A percentile compares a stretch with the other conserved stretches of the same genome.
These are phyloP conservation scores for Cenchrus purpureus DNA, from an alignment of 176 grass and related monocot genomes.

Conservation along the genomic window DNA sequence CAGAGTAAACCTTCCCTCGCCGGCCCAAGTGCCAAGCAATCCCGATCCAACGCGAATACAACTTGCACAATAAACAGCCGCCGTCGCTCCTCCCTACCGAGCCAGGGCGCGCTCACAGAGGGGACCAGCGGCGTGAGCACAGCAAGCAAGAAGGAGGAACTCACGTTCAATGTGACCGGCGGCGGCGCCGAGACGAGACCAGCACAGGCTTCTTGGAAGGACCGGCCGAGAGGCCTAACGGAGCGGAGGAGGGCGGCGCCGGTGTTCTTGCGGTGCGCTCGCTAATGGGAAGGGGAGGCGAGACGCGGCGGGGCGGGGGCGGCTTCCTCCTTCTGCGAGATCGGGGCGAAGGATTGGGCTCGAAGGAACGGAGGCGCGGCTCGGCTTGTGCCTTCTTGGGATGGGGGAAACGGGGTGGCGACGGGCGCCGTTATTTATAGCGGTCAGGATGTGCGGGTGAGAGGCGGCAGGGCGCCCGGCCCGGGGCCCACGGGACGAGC, in stretches of 20 bases:
- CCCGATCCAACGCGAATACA: slow-evolving; percentile 4
- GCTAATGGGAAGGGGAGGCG: background rate
- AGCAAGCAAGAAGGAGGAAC: background rate
- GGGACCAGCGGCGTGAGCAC: background rate
- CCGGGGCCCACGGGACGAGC: background rate
- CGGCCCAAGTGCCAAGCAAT: background rate
- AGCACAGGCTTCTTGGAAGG: background rate
- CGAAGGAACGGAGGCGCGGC: background rate
- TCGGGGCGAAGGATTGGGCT: background rate
- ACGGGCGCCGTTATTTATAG: slow-evolving; percentile 38
- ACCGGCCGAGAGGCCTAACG: background rate
- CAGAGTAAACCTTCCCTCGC: background rate
- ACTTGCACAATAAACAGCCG: background rate
- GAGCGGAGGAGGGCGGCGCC: background rate
- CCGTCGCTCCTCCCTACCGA: no score
- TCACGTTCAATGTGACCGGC: slow-evolving; percentile 15
- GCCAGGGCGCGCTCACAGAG: background rate
- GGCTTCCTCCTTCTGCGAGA: background rate
- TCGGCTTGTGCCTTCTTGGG: background rate
- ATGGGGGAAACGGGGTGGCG: background rate
- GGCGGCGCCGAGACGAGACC: background rate
- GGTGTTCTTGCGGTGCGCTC: background rate
- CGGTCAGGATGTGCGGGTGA: background rate
- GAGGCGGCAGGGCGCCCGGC: background rate
- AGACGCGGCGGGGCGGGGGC: slow-evolving; percentile 12